Evolutionary conservation across 495 filamentous ascomycete species (phyloP).

Genomic region (Talaromyces wortmannii): DNA sequence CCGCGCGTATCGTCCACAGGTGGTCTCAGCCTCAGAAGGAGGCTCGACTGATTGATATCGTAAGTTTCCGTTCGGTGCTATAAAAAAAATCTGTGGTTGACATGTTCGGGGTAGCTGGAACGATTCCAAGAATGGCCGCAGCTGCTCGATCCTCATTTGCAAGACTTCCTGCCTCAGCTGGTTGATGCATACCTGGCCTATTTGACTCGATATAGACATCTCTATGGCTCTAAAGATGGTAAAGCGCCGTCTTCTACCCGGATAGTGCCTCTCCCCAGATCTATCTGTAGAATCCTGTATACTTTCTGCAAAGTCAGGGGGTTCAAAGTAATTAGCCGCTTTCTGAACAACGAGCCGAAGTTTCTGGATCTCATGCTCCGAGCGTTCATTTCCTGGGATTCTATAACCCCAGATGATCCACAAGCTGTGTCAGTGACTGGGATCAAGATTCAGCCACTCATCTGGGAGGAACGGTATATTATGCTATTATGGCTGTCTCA

Average conservation of each 20-base stretch:
- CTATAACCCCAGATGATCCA: constrained; percentile 6
- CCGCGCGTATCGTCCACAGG: constrained; percentile 25
- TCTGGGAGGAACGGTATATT: constrained; percentile 86
- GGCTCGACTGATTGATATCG: constrained; percentile 34
- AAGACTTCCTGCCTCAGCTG: constrained; percentile 62
- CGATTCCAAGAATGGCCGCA: constrained; percentile 96
- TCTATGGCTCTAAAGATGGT: constrained; percentile 24
- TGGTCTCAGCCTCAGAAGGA: constrained; percentile 33
- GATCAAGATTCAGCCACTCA: constrained; percentile 27
- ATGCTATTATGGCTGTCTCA: constrained; percentile 91
- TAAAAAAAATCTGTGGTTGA: constrained; percentile 2
- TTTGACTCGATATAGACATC: constrained; percentile 34
- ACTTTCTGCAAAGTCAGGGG: constrained; percentile 92
- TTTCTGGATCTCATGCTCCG: constrained; percentile 72
- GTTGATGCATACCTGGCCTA: constrained; percentile 68
- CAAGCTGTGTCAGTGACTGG: not conserved
- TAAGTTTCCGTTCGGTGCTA: constrained; percentile 13
- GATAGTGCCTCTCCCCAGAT: constrained; percentile 54
- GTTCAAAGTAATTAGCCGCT: constrained; percentile 82
- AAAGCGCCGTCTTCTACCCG: constrained; percentile 13
- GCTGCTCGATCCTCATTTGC: constrained; percentile 84
- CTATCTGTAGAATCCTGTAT: constrained; percentile 74
- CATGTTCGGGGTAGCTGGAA: constrained; percentile 53
- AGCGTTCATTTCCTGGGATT: constrained; percentile 51
- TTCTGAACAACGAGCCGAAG: constrained; percentile 81